phyloP scores from a whole-genome alignment of 768 basidiomycete genomes.

The Asterophora lycoperdoides region DNA sequence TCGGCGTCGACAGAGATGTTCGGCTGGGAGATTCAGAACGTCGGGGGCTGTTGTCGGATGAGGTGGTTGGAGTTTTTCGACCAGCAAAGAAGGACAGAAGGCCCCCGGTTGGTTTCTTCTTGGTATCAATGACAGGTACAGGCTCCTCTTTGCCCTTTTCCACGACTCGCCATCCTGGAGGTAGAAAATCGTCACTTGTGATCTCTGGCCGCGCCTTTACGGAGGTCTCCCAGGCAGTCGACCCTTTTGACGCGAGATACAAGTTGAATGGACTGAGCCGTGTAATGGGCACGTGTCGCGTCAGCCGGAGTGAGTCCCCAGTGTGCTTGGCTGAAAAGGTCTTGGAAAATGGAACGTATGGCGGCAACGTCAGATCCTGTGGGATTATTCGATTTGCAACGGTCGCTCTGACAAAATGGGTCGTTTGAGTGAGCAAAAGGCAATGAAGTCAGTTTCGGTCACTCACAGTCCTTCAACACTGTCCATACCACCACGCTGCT shows the following conservation, averaged over 20 bases:
- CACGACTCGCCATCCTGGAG: conserved; percentile 70
- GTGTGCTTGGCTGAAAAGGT: conserved; percentile 57
- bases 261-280: conserved; percentile 65
- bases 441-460: not conserved
- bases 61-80: conserved; percentile 27
- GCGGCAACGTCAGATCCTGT: conserved; percentile 45
- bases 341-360: conserved; percentile 44
- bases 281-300: conserved; percentile 52
- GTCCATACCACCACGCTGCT: conserved; percentile 42
- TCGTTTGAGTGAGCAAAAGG: not conserved
- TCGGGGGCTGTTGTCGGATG: conserved; percentile 7
- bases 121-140: conserved; percentile 30
- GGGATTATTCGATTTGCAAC: conserved; percentile 45
- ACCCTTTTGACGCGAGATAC: conserved; percentile 66
- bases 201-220: conserved; percentile 51
- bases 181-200: conserved; percentile 51
- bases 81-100: conserved; percentile 78
- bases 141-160: conserved; percentile 46
- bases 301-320: conserved; percentile 58
- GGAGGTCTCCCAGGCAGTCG: conserved; percentile 70
- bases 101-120: conserved; percentile 51
- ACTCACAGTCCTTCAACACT: conserved; percentile 61
- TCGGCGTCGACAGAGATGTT: conserved; percentile 4
- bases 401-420: conserved; percentile 30
- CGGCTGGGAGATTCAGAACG: conserved; percentile 14